Evolutionary conservation across 768 basidiomycete genomes (phyloP).

Genomic region (Lactifluus piperatus): DNA sequence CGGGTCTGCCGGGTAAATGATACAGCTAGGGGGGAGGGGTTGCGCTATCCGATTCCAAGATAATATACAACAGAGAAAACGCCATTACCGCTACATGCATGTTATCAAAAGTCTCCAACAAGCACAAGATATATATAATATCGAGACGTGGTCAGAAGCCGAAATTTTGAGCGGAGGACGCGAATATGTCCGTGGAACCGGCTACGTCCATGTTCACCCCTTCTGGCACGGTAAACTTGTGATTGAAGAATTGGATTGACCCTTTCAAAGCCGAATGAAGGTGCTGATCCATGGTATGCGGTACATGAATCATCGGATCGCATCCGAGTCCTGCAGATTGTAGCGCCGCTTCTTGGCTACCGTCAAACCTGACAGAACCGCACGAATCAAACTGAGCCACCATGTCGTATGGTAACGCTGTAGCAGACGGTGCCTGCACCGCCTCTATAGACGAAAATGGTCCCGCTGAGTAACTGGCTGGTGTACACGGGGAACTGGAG

Average conservation of each 20-base stretch:
- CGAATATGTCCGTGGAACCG: conserved; percentile 8
- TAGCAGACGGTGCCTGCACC: conserved; percentile 4
- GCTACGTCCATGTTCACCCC: not conserved
- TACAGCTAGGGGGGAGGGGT: conserved; percentile 11
- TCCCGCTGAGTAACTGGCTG: conserved; percentile 3
- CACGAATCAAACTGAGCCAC: conserved; percentile 4
- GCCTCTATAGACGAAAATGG: conserved; percentile 10
- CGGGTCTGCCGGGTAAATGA: conserved; percentile 13
- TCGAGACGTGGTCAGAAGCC: conserved; percentile 8
- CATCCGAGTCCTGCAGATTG: not conserved
- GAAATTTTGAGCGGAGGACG: not conserved
- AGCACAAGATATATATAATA: not conserved
- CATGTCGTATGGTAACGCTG: conserved; percentile 3
- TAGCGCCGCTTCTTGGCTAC: not conserved
- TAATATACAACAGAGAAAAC: conserved; percentile 17
- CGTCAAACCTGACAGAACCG: not conserved
- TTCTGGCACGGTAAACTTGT: conserved; percentile 4
- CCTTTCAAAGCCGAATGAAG: not conserved
- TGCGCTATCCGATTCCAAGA: conserved; percentile 13
- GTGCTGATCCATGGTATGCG: not conserved
- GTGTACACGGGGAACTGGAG: conserved; percentile 16
- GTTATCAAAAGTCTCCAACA: conserved; percentile 4
- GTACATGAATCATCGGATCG: not conserved
- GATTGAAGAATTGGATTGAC: conserved; percentile 5
- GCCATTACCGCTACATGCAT: conserved; percentile 16